phyloP scores from a whole-genome alignment of 2,329 filamentous ascomycete species.

The Pseudogymnoascus sp. region DNA sequence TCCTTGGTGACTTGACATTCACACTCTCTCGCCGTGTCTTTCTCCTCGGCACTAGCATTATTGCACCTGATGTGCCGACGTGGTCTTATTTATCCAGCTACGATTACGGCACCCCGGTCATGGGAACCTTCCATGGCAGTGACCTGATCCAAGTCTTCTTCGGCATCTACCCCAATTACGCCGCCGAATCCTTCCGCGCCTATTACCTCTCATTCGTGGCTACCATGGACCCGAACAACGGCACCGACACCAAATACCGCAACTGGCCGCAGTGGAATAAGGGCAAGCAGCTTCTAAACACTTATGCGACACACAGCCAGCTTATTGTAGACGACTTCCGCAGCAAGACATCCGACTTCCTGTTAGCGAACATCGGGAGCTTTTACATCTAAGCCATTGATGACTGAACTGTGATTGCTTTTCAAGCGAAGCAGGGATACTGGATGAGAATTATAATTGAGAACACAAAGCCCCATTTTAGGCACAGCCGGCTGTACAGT shows the following conservation, averaged over 20 bases:
- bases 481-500: neutral
- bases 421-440: neutral
- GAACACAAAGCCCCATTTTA: neutral
- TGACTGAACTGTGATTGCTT: neutral
- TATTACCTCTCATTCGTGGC: constrained; percentile 70
- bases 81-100: constrained; percentile 75
- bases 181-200: constrained; percentile 48
- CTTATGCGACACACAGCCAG: constrained; percentile 31
- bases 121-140: constrained; percentile 68
- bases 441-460: neutral
- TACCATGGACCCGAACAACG: constrained; percentile 60
- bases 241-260: constrained; percentile 30
- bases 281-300: constrained; percentile 42
- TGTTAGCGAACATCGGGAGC: constrained; percentile 25
- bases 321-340: constrained; percentile 43
- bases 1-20: constrained; percentile 69
- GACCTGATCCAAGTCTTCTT: constrained; percentile 64
- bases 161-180: constrained; percentile 54
- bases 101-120: constrained; percentile 58
- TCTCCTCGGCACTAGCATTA: constrained; percentile 38
- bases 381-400: neutral
- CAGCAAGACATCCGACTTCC: constrained; percentile 33
- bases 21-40: constrained; percentile 61
- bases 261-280: constrained; percentile 48
- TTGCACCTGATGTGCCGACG: constrained; percentile 49